A percentile compares a stretch with the other conserved stretches of the same genome.
These are phyloP conservation scores for Sporothrix phasma DNA, from an alignment of 2,329 filamentous ascomycete species.

Conservation along the genomic window DNA sequence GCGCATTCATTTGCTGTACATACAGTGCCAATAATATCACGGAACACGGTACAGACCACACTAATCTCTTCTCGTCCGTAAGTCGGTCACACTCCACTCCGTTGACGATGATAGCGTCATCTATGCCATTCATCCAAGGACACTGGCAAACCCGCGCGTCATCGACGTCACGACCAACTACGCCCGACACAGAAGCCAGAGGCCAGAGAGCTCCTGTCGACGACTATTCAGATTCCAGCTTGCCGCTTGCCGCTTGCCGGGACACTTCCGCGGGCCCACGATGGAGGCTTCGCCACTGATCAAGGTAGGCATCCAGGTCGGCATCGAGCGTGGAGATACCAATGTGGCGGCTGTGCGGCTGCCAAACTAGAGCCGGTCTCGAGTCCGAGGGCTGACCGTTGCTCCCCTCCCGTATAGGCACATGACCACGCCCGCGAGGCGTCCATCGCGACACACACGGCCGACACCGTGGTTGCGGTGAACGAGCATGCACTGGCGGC, in stretches of 20 bases:
- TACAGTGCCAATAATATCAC: neutral
- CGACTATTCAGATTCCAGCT: too few relatives aligned
- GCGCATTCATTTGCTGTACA: too few relatives aligned
- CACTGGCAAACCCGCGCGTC: neutral
- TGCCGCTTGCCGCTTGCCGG: neutral
- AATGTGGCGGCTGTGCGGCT: neutral
- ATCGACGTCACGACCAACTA: neutral
- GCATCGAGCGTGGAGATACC: too few relatives aligned
- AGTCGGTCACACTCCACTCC: conserved; percentile 1
- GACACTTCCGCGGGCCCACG: conserved; percentile 8
- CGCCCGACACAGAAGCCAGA: neutral
- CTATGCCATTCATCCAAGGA: neutral
- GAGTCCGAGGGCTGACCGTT: neutral
- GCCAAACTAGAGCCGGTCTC: too few relatives aligned
- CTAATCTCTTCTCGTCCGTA: conserved; percentile 1
- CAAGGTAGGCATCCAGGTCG: conserved; percentile 38
- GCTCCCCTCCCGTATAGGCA: conserved; percentile 45
- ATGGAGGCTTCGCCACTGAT: conserved; percentile 65
- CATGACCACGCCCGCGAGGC: conserved; percentile 85
- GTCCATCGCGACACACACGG: conserved; percentile 61
- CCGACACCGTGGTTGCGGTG: conserved; percentile 70
- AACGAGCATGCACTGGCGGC: conserved; percentile 84
- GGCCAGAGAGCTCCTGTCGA: neutral
- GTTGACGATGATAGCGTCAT: neutral
- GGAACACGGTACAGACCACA: neutral